Evolutionary conservation across 441 rosid genomes (phyloP).

Genomic region (Populus hybrid): DNA sequence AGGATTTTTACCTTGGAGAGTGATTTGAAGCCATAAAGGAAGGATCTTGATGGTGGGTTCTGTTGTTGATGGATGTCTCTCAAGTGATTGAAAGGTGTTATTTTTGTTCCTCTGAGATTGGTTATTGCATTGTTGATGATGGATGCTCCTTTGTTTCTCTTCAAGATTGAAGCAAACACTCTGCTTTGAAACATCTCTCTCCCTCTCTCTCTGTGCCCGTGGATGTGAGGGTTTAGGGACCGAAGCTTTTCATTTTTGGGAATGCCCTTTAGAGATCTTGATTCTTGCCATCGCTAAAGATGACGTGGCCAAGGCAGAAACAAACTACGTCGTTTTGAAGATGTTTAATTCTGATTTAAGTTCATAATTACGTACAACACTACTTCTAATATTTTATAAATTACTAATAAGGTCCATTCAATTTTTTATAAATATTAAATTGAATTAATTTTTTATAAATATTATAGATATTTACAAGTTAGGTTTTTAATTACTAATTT

Average conservation of each 20-base stretch:
- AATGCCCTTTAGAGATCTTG: too few species aligned
- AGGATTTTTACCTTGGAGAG: neutral
- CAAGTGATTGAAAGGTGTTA: neutral
- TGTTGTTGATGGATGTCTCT: constrained; percentile 7
- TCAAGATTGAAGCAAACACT: constrained; percentile 21
- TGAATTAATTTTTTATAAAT: too few species aligned
- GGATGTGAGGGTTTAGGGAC: constrained; percentile 8
- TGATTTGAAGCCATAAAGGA: neutral
- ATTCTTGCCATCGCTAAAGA: too few species aligned
- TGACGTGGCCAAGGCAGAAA: too few species aligned
- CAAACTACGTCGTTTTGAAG: too few species aligned
- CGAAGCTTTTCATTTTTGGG: neutral
- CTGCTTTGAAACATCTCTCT: constrained; percentile 23
- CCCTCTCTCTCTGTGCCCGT: neutral
- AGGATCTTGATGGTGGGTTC: neutral
- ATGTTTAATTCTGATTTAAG: too few species aligned
- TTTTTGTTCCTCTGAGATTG: constrained; percentile 9
- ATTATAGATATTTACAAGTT: too few species aligned
- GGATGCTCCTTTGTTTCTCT: constrained; percentile 19
- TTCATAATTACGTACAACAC: too few species aligned
- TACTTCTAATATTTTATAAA: too few species aligned
- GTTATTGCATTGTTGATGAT: constrained; percentile 3
- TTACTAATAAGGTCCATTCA: too few species aligned
- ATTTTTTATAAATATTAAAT: too few species aligned
- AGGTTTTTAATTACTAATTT: too few species aligned